phyloP scores from a whole-genome alignment of 2,329 filamentous ascomycete genomes.

The Ophioceras dolichostomum region DNA sequence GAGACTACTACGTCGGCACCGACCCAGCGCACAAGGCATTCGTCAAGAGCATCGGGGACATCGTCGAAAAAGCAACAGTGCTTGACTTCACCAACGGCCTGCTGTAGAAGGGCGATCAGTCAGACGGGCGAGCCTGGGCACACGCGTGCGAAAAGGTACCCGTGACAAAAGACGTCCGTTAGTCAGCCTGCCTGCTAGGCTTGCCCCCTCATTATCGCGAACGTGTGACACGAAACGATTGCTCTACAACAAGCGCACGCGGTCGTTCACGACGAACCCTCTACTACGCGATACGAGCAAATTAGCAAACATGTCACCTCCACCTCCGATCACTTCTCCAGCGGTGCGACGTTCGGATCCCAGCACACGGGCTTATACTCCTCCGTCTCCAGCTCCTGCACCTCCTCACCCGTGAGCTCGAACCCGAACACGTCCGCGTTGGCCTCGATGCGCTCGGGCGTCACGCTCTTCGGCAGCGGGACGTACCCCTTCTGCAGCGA shows the following conservation, averaged over 20 bases:
- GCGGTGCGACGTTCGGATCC: slow-evolving; percentile 12
- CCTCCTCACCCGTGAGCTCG: slow-evolving; percentile 41
- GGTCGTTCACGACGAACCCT: too few species aligned
- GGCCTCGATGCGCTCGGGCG: slow-evolving; percentile 41
- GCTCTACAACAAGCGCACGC: too few species aligned
- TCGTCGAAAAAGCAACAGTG: slow-evolving; percentile 39
- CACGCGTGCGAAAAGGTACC: neutral
- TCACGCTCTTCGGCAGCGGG: slow-evolving; percentile 53
- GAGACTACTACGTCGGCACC: slow-evolving; percentile 51
- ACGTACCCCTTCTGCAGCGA: slow-evolving; percentile 67
- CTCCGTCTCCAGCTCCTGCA: slow-evolving; percentile 29
- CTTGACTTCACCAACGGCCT: slow-evolving; percentile 46
- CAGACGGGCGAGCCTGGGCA: slow-evolving; percentile 18
- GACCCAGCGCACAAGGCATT: slow-evolving; percentile 53
- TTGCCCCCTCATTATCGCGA: too few species aligned
- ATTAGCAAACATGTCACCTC: too few species aligned
- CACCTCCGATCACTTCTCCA: slow-evolving; percentile 6
- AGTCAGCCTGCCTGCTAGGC: too few species aligned
- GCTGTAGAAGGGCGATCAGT: slow-evolving; percentile 33
- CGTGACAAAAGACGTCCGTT: too few species aligned
- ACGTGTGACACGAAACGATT: too few species aligned
- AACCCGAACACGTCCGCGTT: slow-evolving; percentile 55
- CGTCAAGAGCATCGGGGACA: slow-evolving; percentile 29
- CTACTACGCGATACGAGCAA: too few species aligned
- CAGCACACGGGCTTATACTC: slow-evolving; percentile 16